Conservation (phyloP, 352 stramenopile species). For the Phytopythium ostracodes region DNA sequence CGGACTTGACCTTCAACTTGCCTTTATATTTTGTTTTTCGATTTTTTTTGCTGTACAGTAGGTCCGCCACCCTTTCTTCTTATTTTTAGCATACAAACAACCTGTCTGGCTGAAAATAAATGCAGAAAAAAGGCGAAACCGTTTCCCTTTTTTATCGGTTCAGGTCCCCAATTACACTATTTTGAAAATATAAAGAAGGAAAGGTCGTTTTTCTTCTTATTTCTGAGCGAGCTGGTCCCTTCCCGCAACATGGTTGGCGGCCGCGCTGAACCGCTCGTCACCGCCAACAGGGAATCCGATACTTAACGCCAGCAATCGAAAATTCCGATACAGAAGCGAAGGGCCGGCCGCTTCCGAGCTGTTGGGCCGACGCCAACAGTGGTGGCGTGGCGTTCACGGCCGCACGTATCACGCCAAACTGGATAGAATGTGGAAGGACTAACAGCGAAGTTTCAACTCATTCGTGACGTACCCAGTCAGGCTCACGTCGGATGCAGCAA, state of each 20-base stretch:
- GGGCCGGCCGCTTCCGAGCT: neutral
- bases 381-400: neutral
- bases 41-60: neutral
- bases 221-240: neutral
- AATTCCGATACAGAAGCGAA: neutral
- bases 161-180: too few relatives aligned
- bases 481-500: neutral
- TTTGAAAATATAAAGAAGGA: too few relatives aligned
- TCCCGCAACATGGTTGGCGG: neutral
- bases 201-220: slow-evolving; percentile 1
- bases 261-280: neutral
- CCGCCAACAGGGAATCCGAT: too few relatives aligned
- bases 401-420: neutral
- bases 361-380: neutral
- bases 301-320: too few relatives aligned
- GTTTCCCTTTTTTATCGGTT: neutral
- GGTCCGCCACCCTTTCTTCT: neutral
- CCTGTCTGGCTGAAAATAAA: neutral
- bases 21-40: neutral
- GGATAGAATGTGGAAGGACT: slow-evolving; percentile 1
- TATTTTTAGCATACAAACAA: slow-evolving; percentile 1
- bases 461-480: neutral
- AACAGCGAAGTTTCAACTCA: neutral
- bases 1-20: slow-evolving; percentile 4
- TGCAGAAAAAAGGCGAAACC: slow-evolving; percentile 6